These are phyloP conservation scores for Fusarium sp. DNA, from an alignment of 2,329 filamentous ascomycete genomes.

Conservation along the genomic window DNA sequence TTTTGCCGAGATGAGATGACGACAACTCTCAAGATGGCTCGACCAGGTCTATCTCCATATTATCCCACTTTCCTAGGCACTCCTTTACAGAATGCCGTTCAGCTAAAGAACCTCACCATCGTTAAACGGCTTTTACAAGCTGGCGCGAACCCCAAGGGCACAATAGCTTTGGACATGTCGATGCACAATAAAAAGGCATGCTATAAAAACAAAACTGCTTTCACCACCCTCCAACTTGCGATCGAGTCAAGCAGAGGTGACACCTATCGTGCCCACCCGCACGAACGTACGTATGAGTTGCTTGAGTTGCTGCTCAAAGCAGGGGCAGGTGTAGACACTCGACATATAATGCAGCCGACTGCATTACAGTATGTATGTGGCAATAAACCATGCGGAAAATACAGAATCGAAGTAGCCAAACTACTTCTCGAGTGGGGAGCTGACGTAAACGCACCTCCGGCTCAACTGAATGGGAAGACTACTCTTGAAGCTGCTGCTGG, in stretches of 20 bases:
- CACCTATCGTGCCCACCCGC: too few relatives aligned
- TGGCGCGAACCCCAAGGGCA: neutral
- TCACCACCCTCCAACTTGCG: neutral
- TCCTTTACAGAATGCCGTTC: neutral
- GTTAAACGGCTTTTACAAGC: neutral
- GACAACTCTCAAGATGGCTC: neutral
- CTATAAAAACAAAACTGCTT: accelerated
- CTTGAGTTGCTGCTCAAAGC: neutral
- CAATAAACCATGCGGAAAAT: accelerated
- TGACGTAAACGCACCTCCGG: neutral
- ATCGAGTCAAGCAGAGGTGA: too few relatives aligned
- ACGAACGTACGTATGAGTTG: neutral
- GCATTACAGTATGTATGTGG: neutral
- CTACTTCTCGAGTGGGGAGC: neutral
- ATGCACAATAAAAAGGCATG: accelerated
- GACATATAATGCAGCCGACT: accelerated
- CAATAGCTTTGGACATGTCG: accelerated
- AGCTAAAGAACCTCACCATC: accelerated
- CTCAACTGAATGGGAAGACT: neutral
- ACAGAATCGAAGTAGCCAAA: neutral
- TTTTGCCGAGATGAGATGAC: neutral
- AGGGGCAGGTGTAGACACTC: neutral
- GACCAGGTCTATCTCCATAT: accelerated
- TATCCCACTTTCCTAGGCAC: neutral
- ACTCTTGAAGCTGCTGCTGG: neutral